phyloP scores from a whole-genome alignment of 495 filamentous ascomycete species.

The Lentithecium fluviatile region DNA sequence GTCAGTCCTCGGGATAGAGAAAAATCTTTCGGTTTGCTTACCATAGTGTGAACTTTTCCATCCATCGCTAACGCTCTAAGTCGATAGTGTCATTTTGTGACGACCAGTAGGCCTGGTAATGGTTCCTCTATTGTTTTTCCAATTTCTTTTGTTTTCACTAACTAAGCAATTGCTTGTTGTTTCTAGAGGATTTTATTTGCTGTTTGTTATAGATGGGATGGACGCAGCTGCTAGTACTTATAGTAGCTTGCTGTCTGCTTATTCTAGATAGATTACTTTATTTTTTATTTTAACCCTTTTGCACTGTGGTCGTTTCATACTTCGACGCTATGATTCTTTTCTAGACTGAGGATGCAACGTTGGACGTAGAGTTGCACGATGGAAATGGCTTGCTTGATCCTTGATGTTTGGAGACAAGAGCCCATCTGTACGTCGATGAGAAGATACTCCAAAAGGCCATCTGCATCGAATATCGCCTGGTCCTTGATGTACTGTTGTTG shows the following conservation, averaged over 20 bases:
- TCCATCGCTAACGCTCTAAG: background rate
- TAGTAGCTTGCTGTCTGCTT: constrained; percentile 1
- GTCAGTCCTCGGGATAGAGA: background rate
- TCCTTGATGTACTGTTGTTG: too few relatives aligned
- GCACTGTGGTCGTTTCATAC: too few relatives aligned
- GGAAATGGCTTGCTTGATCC: constrained; percentile 45
- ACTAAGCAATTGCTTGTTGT: too few relatives aligned
- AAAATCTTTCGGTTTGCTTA: background rate
- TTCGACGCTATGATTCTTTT: too few relatives aligned
- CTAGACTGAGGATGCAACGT: constrained; percentile 43
- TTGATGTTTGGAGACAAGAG: constrained; percentile 37
- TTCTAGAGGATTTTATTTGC: too few relatives aligned
- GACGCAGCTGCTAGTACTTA: too few relatives aligned
- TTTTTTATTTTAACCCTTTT: too few relatives aligned
- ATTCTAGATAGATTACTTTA: constrained; percentile 16
- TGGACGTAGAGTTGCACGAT: constrained; percentile 43
- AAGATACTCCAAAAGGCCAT: constrained; percentile 41
- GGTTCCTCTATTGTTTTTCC: too few relatives aligned
- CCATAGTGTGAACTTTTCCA: background rate
- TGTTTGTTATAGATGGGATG: too few relatives aligned
- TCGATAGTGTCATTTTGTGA: background rate
- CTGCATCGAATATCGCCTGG: too few relatives aligned
- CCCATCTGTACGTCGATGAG: constrained; percentile 44
- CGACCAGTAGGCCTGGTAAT: too few relatives aligned
- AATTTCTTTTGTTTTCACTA: too few relatives aligned